Base-by-base conservation (phyloP, 202 grass and related monocot genomes). In the Alloteropsis angusta region DNA sequence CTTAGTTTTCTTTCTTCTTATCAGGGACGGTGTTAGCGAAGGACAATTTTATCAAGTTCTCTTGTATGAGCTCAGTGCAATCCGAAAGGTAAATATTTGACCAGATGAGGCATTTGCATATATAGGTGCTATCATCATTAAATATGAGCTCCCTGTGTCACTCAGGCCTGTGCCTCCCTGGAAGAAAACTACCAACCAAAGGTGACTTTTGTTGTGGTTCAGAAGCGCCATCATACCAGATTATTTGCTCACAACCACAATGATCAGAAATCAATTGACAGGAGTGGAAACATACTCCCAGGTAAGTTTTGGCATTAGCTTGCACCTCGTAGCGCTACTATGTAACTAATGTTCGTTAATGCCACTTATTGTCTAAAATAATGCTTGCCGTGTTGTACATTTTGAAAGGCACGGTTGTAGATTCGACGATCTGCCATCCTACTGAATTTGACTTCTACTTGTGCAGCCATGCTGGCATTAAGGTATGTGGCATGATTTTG, bases 31-130 rank as follows among this genome's bases (percentile, higher is more conserved):
- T 22, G 90, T 97, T 26, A 97, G 93, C 54, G 90, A 97, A 79
- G 93, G 93, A 9, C 90, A 93, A 17, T 97, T 97, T 74, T 93
- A 93, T 54, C 93, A 93, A 82, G 93, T 97, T 81, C 83, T 93
- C 13, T 9, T 97, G 32, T 60, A 87, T 68, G 93, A 97, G 60
- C 81, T 97, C 30, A 69, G 79, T 57, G 93, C 93, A 0, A 93
- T 97, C 55, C 84, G 90, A 74, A 93, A 85, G 71, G 93, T 93
- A 87, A 69, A 17, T 54, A 12, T 59, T 45, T 61, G 11, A 45
- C 26, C 43, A 64, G 45, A 75, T 39, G 5, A 15, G 4, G 3
- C 15, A 32, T 62, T 8, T 21, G 5, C 39, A 4, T 34, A 77
- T 39, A 1, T 5, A 18, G 36, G 63, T 52, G 10, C 17, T 63